Base-by-base conservation (phyloP, 345 rosid species). In the Adansonia digitata region DNA sequence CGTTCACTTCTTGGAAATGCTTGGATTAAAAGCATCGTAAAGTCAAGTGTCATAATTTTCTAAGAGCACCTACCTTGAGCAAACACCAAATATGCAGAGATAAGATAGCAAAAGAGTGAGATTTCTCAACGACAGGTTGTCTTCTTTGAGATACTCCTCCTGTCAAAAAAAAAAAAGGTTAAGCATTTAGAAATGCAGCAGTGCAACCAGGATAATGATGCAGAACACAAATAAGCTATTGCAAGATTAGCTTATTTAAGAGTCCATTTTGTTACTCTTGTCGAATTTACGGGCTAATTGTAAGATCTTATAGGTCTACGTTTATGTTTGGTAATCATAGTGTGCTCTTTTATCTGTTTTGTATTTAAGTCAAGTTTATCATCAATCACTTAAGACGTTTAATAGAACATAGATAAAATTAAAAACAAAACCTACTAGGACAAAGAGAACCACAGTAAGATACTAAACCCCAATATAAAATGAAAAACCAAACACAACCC, bases 131-230 rank as follows among this genome's bases (percentile, higher is more conserved):
- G 97, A 92, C 72, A 89, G 88, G 79, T 88, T 86, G 77, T 94
- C 91, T 76, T 86, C 90, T 76, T 91, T 94, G 53, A 74, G 85
- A 79, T 91, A 90, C 79, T 93, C 98, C 74, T 82, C 92, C 99
- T 94, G 92, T 51, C 81, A 62, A 62, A 68, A 72, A 65, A 46
- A 69, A 69, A 49, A 13, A 53, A 43, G 0, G 49, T 20, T 3
- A 0, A 48, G 26, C 42, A 29, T 29, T 48, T 48, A 48, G 2
- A 46, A 7, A 48, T 18, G 42, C 27, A 18, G 26, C 42, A 48
- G 43, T 27, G 40, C 72, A 46, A 27, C 22, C 14, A 67, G 22
- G 24, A 57, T 27, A 57, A 7, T 5, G 35, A 57, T 27, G 63
- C 27, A 57, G 63, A 57, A 57, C 12, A 57, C 18, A 26, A 57